Base-by-base conservation (phyloP, 768 basidiomycete genomes). In the Butyriboletus loyo region DNA sequence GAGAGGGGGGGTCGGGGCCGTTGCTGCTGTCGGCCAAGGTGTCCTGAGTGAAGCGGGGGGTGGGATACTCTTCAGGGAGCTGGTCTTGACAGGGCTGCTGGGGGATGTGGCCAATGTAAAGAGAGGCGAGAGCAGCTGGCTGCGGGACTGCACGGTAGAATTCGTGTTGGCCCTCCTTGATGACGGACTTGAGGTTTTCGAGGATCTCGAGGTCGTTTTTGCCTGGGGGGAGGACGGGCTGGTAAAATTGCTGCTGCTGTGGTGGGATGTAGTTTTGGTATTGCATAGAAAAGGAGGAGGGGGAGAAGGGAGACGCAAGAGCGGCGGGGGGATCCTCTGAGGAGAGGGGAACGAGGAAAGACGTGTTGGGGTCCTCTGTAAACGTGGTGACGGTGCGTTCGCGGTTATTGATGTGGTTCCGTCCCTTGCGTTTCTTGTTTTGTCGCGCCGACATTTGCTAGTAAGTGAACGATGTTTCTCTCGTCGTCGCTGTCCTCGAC, bases 121-220 rank as follows among this genome's bases (percentile, higher is more conserved):
- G 70, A 43, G 73, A 77, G 32, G 83, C 84, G 35, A 91, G 80
- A 44, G 77, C 78, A 15, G 75, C 75, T 27, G 87, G 89, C 53
- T 83, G 78, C 24, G 89, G 86, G 41, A 80, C 64, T 27, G 87
- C 80, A 22, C 80, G 79, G 66, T 81, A 91, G 59, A 83, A 74
- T 50, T 86, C 81, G 67, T 91, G 88, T 63, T 91, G 87, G 45
- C 80, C 81, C 30, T 74, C 77, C 63, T 83, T 85, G 69, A 91
- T 90, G 50, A 79, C 72, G 22, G 81, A 73, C 67, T 91, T 90
- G 67, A 91, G 82, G 50, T 82, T 82, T 70, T 89, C 82, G 53
- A 91, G 77, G 30, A 84, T 77, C 65, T 89, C 85, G 55, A 90
- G 78, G 70, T 89, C 89, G 63, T 74, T 77, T 60, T 81, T 75